A percentile compares a stretch with the other conserved stretches of the same genome.
phyloP scores from a whole-genome alignment of 192 early-diverging fungal genomes.

The Dispira simplex region DNA sequence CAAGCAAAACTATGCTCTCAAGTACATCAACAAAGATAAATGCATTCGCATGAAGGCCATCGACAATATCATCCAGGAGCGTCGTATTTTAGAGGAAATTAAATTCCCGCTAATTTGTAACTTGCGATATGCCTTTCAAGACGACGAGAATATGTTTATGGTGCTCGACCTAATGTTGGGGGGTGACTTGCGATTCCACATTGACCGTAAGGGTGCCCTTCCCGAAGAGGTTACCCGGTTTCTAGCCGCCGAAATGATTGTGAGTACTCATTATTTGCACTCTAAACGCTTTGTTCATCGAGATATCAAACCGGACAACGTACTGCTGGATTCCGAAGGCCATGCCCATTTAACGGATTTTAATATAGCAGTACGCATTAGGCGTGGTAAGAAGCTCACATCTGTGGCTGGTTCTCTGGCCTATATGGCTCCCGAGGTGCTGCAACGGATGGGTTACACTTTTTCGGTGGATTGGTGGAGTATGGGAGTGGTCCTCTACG shows the following conservation, averaged over 20 bases:
- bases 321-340: conserved; percentile 56
- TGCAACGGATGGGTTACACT: conserved; percentile 35
- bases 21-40: conserved; percentile 77
- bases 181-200: conserved; percentile 70
- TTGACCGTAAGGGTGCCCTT: conserved; percentile 46
- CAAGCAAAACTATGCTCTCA: conserved; percentile 53
- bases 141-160: conserved; percentile 79
- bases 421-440: conserved; percentile 77
- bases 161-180: conserved; percentile 82
- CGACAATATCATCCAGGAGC: conserved; percentile 67
- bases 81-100: conserved; percentile 59
- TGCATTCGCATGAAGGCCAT: conserved; percentile 76
- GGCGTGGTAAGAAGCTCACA: conserved; percentile 42
- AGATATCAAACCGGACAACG: conserved; percentile 80
- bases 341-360: conserved; percentile 77
- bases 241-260: conserved; percentile 52
- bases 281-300: conserved; percentile 52
- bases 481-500: conserved; percentile 62
- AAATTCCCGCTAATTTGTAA: conserved; percentile 38
- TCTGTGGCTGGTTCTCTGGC: conserved; percentile 70
- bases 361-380: conserved; percentile 67
- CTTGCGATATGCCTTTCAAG: conserved; percentile 79
- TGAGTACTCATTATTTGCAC: conserved; percentile 55
- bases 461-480: conserved; percentile 58
- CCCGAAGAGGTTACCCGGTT: conserved; percentile 51